Evolutionary conservation across 805 yeast species (phyloP), one percentile per base, ranked within the genome.

Genomic region (Nakazawaea holstii): DNA sequence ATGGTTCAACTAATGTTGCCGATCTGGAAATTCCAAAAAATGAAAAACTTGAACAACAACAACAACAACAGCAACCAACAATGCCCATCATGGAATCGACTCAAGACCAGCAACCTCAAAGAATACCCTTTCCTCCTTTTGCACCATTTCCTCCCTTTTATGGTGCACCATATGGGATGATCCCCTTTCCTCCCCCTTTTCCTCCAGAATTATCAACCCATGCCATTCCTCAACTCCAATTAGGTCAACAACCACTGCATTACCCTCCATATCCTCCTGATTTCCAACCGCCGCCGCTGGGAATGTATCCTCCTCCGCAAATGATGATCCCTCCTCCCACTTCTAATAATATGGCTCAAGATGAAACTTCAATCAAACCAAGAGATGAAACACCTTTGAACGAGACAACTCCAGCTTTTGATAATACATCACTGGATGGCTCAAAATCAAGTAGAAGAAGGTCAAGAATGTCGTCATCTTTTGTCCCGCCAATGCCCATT

Each of bases 141-240:
- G 24, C 8, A 29, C 10, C 35, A 10, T 30, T 39, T 27, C 43
- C 43, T 10, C 43, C 43, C 13, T 27, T 29, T 11, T 17, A 28
- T 39, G 43, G 27, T 29, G 26, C 27, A 10, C 35, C 43, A 15
- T 39, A 29, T 39, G 28, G 35, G 1, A 39, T 39, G 35, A 24
- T 39, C 43, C 43, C 35, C 26, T 39, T 39, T 39, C 35, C 35
- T 17, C 43, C 35, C 26, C 43, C 43, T 6, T 31, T 39, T 7
- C 35, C 43, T 14, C 24, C 24, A 20, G 24, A 20, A 20, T 20
- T 20, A 5, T 20, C 24, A 20, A 20, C 24, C 24, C 27, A 17
- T 15, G 11, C 14, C 38, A 30, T n/a, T 30, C 33, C 11, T 11
- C 33, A 30, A 30, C 33, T 4, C 4, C 33, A 30, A 6, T 11